These are phyloP conservation scores for Thuja plicata DNA, from an alignment of 83 land plant species.

Conservation along the genomic window DNA sequence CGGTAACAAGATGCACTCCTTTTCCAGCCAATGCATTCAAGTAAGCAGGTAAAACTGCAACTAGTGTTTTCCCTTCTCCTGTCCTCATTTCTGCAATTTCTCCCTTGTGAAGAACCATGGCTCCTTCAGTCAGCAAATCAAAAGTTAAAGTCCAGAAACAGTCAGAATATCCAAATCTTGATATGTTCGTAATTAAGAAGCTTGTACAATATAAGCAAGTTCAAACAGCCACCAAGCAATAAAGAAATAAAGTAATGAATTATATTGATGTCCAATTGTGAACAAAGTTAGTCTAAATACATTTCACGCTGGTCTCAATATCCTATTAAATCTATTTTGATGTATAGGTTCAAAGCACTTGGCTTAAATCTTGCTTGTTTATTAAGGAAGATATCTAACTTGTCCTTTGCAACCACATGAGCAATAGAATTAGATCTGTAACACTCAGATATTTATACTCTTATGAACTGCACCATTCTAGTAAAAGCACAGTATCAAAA, in stretches of 20 bases:
- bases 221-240: neutral
- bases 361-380: neutral
- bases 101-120: slow-evolving; percentile 98
- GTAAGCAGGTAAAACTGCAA: slow-evolving; percentile 95
- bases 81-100: slow-evolving; percentile 99
- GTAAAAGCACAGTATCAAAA: neutral
- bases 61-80: slow-evolving; percentile 99
- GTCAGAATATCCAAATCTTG: neutral
- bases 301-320: neutral
- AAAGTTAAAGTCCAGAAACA: neutral
- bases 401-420: neutral
- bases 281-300: neutral
- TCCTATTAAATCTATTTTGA: neutral
- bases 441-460: neutral
- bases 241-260: neutral
- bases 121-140: slow-evolving; percentile 52
- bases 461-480: neutral
- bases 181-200: neutral
- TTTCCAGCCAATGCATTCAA: slow-evolving; percentile 89
- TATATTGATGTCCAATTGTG: neutral
- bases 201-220: neutral
- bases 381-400: neutral
- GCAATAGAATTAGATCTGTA: neutral
- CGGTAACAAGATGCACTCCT: slow-evolving; percentile 99
- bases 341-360: neutral